Evolutionary conservation across 202 grass and related monocot genomes (phyloP).

Genomic region (Schoenoplectus triqueter): DNA sequence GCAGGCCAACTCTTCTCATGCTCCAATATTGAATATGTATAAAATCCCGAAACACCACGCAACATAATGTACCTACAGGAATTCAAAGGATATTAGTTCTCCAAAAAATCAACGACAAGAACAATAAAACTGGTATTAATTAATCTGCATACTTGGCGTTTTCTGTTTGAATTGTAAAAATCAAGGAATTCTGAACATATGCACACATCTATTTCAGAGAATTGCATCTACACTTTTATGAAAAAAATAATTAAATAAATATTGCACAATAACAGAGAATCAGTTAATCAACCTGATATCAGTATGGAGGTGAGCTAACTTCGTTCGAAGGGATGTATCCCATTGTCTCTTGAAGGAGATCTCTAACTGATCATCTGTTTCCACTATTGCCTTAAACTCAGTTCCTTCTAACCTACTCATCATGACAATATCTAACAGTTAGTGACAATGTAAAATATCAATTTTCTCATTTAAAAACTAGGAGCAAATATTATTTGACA

Average conservation of each 20-base stretch:
- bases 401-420: slow-evolving; percentile 55
- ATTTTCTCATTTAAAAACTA: background rate
- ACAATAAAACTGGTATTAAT: background rate
- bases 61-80: slow-evolving; percentile 59
- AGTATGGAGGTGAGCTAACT: slow-evolving; percentile 34
- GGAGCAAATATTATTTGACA: background rate
- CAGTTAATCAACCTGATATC: slow-evolving; percentile 49
- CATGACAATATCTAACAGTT: background rate
- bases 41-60: slow-evolving; percentile 72
- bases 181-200: no score
- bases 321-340: slow-evolving; percentile 37
- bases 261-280: background rate
- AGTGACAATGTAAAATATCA: no score
- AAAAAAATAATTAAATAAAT: background rate
- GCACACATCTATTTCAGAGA: background rate
- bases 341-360: slow-evolving; percentile 61
- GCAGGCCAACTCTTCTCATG: slow-evolving; percentile 43
- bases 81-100: background rate
- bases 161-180: no score
- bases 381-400: slow-evolving; percentile 43
- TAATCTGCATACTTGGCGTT: background rate
- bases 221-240: background rate
- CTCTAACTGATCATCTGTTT: slow-evolving; percentile 51
- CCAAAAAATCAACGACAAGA: background rate
- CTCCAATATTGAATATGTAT: slow-evolving; percentile 70